Evolutionary conservation across 2,329 filamentous ascomycete species (phyloP).

Genomic region (Colletotrichum spinosum): DNA sequence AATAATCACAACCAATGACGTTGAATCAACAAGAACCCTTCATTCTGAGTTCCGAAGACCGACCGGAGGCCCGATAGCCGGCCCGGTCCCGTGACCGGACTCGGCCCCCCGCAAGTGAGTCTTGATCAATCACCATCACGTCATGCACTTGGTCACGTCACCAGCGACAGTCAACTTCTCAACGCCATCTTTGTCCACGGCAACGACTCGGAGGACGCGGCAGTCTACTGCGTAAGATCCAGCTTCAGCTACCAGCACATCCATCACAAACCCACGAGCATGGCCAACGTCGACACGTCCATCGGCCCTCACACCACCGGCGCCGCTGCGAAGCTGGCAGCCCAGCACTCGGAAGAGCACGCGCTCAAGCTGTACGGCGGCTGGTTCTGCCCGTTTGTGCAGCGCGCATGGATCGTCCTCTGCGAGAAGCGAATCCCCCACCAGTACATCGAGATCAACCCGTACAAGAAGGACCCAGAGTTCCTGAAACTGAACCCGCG

Average conservation of each 20-base stretch:
- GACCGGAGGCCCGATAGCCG: too few species aligned
- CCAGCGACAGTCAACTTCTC: not conserved
- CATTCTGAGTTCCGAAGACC: too few species aligned
- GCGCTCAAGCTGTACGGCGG: constrained; percentile 75
- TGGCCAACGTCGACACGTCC: constrained; percentile 61
- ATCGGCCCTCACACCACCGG: constrained; percentile 61
- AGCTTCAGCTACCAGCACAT: not conserved
- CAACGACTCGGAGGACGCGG: not conserved
- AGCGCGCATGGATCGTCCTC: constrained; percentile 79
- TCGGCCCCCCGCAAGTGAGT: constrained; percentile 4
- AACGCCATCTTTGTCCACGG: not conserved
- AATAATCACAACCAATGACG: too few species aligned
- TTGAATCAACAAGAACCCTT: too few species aligned
- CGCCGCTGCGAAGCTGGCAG: constrained; percentile 59
- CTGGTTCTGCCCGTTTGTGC: constrained; percentile 81
- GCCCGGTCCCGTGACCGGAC: too few species aligned
- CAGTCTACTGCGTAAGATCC: not conserved
- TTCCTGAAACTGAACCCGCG: constrained; percentile 80
- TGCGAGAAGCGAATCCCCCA: constrained; percentile 80
- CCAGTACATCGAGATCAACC: constrained; percentile 83
- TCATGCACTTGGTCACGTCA: constrained; percentile 26
- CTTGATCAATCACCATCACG: constrained; percentile 15
- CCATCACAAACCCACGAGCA: constrained; percentile 38
- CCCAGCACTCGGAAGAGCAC: constrained; percentile 58
- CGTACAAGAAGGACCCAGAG: constrained; percentile 77